phyloP scores from a whole-genome alignment of 768 basidiomycete genomes.

The Macrocybe gigantea region DNA sequence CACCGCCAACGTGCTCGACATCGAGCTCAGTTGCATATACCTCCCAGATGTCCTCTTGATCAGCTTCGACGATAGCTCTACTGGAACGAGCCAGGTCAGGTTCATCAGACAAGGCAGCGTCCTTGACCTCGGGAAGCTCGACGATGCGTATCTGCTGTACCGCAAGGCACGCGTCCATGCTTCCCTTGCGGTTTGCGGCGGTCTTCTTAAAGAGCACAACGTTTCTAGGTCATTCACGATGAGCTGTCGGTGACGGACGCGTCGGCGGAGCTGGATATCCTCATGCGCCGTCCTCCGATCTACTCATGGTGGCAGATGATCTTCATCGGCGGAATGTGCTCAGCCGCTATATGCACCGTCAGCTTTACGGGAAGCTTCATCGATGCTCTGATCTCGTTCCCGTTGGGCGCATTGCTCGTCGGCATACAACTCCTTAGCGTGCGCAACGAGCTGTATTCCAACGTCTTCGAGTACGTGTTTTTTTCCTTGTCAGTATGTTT shows the following conservation, averaged over 20 bases:
- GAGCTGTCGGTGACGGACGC: slow-evolving; percentile 71
- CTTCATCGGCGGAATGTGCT: slow-evolving; percentile 74
- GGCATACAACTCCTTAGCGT: slow-evolving; percentile 65
- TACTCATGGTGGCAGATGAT: slow-evolving; percentile 59
- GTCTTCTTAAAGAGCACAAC: background rate
- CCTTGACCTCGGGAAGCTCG: slow-evolving; percentile 73
- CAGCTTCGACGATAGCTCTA: slow-evolving; percentile 75
- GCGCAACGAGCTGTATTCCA: slow-evolving; percentile 73
- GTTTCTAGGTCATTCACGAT: slow-evolving; percentile 72
- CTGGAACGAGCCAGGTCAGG: slow-evolving; percentile 78
- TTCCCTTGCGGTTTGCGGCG: background rate
- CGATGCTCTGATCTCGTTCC: slow-evolving; percentile 67
- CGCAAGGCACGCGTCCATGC: slow-evolving; percentile 47
- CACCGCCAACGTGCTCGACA: slow-evolving; percentile 73
- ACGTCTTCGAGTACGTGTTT: slow-evolving; percentile 63
- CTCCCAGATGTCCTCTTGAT: slow-evolving; percentile 72
- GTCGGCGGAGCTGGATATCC: slow-evolving; percentile 55
- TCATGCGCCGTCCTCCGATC: slow-evolving; percentile 64
- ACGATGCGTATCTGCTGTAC: slow-evolving; percentile 64
- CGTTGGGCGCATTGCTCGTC: slow-evolving; percentile 72
- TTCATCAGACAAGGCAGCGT: slow-evolving; percentile 68
- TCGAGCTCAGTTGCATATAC: slow-evolving; percentile 66
- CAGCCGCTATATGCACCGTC: slow-evolving; percentile 66
- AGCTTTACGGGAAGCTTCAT: slow-evolving; percentile 74
- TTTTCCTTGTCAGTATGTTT: background rate